phyloP scores from a whole-genome alignment of 352 stramenopile genomes.

The Globisporangium spinosum region DNA sequence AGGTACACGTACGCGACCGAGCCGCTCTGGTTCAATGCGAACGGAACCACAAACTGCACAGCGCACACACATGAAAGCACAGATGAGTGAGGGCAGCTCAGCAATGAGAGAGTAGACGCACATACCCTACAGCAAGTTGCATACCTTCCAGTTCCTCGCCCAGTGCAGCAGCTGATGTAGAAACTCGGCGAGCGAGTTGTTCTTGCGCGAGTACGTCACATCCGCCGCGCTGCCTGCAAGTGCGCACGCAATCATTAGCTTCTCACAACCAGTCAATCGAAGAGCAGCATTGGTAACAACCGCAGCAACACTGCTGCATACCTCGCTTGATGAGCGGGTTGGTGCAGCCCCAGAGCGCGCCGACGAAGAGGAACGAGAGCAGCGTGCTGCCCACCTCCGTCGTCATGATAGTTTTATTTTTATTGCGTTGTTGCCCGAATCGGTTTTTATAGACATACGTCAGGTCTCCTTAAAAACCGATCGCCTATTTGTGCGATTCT shows the following conservation, averaged over 20 bases:
- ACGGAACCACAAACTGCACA: conserved; percentile 77
- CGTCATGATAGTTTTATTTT: neutral
- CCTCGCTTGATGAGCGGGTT: conserved; percentile 84
- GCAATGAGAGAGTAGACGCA: neutral
- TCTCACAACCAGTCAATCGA: neutral
- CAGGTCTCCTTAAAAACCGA: too few relatives aligned
- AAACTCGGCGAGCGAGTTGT: conserved; percentile 58
- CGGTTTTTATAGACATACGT: too few relatives aligned
- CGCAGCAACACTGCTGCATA: conserved; percentile 14
- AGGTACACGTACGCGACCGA: conserved; percentile 80
- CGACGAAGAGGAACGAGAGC: conserved; percentile 78
- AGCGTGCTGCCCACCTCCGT: conserved; percentile 28
- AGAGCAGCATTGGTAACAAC: neutral
- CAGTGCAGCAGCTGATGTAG: conserved; percentile 41
- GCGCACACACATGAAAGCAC: neutral
- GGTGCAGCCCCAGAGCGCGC: conserved; percentile 84
- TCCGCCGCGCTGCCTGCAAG: conserved; percentile 44
- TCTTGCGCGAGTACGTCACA: conserved; percentile 50
- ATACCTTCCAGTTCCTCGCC: conserved; percentile 72
- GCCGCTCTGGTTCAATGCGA: conserved; percentile 79
- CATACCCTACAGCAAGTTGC: neutral
- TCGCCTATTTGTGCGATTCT: too few relatives aligned
- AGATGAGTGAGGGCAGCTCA: neutral
- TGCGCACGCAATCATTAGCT: neutral
- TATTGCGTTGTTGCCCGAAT: too few relatives aligned